Base-by-base conservation (phyloP, 345 rosid species). In the Aquilaria yunnanensis region DNA sequence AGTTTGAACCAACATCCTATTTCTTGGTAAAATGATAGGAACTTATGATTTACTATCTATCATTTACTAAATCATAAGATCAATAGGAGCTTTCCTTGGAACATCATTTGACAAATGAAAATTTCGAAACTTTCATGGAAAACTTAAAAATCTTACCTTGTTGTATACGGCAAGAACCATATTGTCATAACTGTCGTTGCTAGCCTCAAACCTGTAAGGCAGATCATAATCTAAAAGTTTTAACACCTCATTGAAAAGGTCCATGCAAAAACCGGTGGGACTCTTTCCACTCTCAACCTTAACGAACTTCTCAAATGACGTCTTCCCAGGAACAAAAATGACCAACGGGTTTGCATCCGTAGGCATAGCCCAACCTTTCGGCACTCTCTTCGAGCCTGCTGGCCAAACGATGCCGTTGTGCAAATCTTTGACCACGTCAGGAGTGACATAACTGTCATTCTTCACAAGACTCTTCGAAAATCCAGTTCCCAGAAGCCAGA, bases 251-350 rank as follows among this genome's bases (percentile, higher is more conserved):
- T 43, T 0, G 11, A 77, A 80, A 6, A 80, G 72, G 1, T 72
- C 73, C 23, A 77, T 70, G 70, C 79, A 77, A 54, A 80, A 83
- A 23, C 87, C 87, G 12, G 16, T 61, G 14, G 59, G 71, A n/a
- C 14, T 13, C 4, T 16, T 8, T 13, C 14, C 37, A 5, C 33
- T 6, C 12, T 46, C 63, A 54, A 65, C 56, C 64, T 60, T 69
- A 32, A 75, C 85, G 29, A 80, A 83, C 67, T 59, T 69, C 47
- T 69, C 60, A 9, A 75, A 80, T 3, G 68, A 58, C 1, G 79
- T 77, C 51, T 10, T 69, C 0, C 30, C n/a, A 0, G 87, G 84
- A 65, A 80, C 79, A 14, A 78, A 74, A 11, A 82, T 77, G 30
- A 7, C 54, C 78, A 79, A 13, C 3, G 75, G 75, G 7, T 65